These are phyloP conservation scores for Xylaria sp. DNA, from an alignment of 2,329 filamentous ascomycete species.

Conservation along the genomic window DNA sequence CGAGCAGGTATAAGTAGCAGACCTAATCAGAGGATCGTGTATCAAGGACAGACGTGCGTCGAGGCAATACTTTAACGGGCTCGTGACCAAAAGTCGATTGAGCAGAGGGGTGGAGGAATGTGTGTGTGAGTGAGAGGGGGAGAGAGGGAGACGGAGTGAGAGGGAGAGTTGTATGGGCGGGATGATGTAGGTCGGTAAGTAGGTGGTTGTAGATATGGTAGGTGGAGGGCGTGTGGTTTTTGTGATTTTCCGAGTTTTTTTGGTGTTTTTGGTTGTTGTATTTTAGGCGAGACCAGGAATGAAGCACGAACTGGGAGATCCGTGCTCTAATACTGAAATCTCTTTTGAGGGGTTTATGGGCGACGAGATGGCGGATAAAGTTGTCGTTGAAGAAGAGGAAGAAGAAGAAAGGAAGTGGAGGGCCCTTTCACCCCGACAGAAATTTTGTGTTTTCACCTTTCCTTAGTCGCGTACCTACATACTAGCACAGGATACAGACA, in stretches of 20 bases:
- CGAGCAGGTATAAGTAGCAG: constrained; percentile 28
- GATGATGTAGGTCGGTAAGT: constrained; percentile 26
- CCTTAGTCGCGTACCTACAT: constrained; percentile 42
- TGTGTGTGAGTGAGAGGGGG: constrained; percentile 13
- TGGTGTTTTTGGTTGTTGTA: constrained; percentile 61
- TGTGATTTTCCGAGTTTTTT: constrained; percentile 72
- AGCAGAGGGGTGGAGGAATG: constrained; percentile 22
- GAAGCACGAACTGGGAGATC: constrained; percentile 61
- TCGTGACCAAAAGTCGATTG: constrained; percentile 15
- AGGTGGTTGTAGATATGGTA: constrained; percentile 37
- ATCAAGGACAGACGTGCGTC: constrained; percentile 26
- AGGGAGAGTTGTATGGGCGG: constrained; percentile 20
- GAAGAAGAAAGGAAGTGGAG: constrained; percentile 52
- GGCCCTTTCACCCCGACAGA: constrained; percentile 45
- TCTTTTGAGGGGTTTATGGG: constrained; percentile 62
- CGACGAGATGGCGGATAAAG: constrained; percentile 59
- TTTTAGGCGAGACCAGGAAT: constrained; percentile 69
- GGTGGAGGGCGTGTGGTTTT: constrained; percentile 48
- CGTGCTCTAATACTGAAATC: constrained; percentile 61
- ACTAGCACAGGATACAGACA: background rate
- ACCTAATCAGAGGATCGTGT: constrained; percentile 35
- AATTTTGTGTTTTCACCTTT: constrained; percentile 47
- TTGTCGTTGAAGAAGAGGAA: constrained; percentile 57
- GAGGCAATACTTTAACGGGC: constrained; percentile 27
- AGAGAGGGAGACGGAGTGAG: constrained; percentile 6